These are phyloP conservation scores for Aspergillus sp. DNA, from an alignment of 2,329 filamentous ascomycete genomes.

Conservation along the genomic window DNA sequence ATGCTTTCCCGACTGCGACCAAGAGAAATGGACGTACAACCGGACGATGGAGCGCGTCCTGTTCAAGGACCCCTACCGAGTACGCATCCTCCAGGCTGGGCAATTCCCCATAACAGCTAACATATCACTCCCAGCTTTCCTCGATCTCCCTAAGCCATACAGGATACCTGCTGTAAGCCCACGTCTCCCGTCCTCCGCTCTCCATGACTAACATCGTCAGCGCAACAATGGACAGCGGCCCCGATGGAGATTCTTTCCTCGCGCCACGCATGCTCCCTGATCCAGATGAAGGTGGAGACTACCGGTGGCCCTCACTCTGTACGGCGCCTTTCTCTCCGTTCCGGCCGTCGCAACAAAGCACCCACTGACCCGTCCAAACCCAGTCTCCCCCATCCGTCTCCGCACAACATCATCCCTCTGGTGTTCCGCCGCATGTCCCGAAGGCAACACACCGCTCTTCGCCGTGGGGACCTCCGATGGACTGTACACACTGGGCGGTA, in stretches of 20 bases:
- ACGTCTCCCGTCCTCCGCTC: neutral
- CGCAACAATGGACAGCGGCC: constrained; percentile 35
- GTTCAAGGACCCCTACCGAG: constrained; percentile 31
- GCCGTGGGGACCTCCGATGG: constrained; percentile 39
- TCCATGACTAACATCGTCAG: constrained; percentile 22
- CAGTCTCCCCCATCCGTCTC: constrained; percentile 27
- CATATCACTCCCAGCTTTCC: constrained; percentile 23
- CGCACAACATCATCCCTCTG: constrained; percentile 29
- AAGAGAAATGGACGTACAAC: constrained; percentile 31
- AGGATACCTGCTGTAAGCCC: constrained; percentile 32
- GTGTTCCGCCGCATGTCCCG: constrained; percentile 36
- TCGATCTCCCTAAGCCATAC: constrained; percentile 36
- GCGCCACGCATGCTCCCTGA: constrained; percentile 29
- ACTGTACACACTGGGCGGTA: constrained; percentile 30
- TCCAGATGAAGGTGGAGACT: constrained; percentile 30
- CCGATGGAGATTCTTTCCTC: constrained; percentile 30
- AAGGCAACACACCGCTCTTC: constrained; percentile 27
- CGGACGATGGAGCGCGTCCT: constrained; percentile 31
- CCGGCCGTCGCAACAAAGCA: neutral
- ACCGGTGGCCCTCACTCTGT: constrained; percentile 31
- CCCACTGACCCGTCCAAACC: constrained; percentile 3
- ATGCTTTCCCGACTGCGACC: constrained; percentile 31
- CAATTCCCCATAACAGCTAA: neutral
- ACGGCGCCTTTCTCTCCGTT: constrained; percentile 7
- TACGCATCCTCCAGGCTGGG: constrained; percentile 9